These are phyloP conservation scores for Endoconidiophora laricicola DNA, from an alignment of 2,329 filamentous ascomycete species.

Conservation along the genomic window DNA sequence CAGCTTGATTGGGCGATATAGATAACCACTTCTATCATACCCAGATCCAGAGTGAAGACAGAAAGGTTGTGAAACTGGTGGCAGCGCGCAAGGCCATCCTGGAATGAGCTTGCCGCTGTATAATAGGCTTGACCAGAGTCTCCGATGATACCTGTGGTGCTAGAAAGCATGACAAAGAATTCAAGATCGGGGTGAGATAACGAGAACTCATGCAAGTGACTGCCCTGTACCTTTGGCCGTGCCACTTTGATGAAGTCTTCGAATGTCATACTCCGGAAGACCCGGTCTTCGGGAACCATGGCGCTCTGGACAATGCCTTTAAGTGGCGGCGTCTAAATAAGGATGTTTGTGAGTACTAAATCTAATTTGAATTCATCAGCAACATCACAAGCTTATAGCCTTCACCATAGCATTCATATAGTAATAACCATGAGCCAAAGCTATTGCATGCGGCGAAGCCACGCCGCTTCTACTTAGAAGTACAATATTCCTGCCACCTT, in stretches of 20 bases:
- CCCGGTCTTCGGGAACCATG: slow-evolving; percentile 22
- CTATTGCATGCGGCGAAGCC: slow-evolving; percentile 11
- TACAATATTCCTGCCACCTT: slow-evolving; percentile 18
- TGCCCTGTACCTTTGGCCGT: slow-evolving; percentile 22
- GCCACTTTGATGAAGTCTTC: slow-evolving; percentile 17
- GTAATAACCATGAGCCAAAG: slow-evolving; percentile 13
- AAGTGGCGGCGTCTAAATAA: slow-evolving; percentile 14
- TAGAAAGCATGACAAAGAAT: slow-evolving; percentile 25
- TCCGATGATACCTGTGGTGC: slow-evolving; percentile 21
- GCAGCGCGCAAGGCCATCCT: slow-evolving; percentile 18
- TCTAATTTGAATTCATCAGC: slow-evolving; percentile 4
- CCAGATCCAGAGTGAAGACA: slow-evolving; percentile 16
- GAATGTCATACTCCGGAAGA: slow-evolving; percentile 18
- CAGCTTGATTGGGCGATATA: slow-evolving; percentile 17
- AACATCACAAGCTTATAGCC: slow-evolving; percentile 14
- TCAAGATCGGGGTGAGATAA: slow-evolving; percentile 16
- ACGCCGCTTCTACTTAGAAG: slow-evolving; percentile 19
- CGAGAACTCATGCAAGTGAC: slow-evolving; percentile 17
- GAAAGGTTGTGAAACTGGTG: slow-evolving; percentile 11
- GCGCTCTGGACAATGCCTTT: slow-evolving; percentile 18
- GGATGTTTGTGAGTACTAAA: slow-evolving; percentile 10
- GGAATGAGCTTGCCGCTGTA: slow-evolving; percentile 20
- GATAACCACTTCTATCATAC: slow-evolving; percentile 16
- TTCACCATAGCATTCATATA: slow-evolving; percentile 11
- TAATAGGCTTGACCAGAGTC: slow-evolving; percentile 26